Conservation (phyloP, 108 stramenopile genomes). For the Mediolabrus comicus region DNA sequence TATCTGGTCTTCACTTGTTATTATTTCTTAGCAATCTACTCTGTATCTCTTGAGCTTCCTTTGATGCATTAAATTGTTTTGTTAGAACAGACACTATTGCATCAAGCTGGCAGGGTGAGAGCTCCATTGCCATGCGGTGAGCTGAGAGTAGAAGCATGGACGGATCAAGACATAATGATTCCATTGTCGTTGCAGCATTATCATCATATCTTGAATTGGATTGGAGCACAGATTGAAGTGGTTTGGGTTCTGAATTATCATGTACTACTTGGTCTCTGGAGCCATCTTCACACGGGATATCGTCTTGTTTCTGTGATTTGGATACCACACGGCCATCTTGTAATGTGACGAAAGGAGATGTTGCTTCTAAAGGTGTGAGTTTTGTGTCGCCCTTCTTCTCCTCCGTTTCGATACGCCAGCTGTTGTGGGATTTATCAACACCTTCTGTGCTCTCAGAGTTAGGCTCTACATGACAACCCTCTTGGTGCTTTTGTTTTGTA, state of each 20-base stretch:
- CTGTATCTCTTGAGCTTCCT: conserved; percentile 58
- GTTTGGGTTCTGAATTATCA: conserved; percentile 33
- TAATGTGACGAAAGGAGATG: conserved; percentile 36
- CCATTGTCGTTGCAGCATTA: conserved; percentile 46
- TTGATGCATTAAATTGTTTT: conserved; percentile 54
- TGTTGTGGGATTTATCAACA: background rate
- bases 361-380: background rate
- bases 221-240: conserved; percentile 28
- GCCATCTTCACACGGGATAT: conserved; percentile 23
- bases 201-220: background rate
- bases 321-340: conserved; percentile 41
- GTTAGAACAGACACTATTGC: conserved; percentile 54
- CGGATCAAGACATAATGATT: conserved; percentile 72
- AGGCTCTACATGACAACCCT: background rate
- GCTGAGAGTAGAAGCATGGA: conserved; percentile 63
- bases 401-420: background rate
- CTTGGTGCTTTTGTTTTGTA: background rate
- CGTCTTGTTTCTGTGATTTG: conserved; percentile 9
- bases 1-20: background rate
- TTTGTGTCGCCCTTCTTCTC: background rate
- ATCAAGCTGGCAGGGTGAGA: conserved; percentile 77
- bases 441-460: background rate
- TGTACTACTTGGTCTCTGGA: background rate
- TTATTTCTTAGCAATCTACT: conserved; percentile 28
- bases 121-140: conserved; percentile 70